A percentile compares a stretch with the other conserved stretches of the same genome.
Conservation (phyloP, 768 basidiomycete species). For the Sarcodon sp. region DNA sequence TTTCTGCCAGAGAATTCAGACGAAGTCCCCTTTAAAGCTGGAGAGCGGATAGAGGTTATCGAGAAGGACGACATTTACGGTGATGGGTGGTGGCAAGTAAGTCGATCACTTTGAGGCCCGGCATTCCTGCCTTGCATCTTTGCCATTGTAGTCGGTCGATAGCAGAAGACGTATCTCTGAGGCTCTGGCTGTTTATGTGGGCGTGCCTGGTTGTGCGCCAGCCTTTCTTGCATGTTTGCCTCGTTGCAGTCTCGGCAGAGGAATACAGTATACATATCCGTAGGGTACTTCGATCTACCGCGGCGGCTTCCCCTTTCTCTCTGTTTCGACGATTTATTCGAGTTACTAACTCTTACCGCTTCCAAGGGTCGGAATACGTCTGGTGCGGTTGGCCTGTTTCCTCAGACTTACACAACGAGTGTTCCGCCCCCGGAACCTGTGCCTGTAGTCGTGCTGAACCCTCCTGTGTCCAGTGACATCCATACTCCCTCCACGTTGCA, state of each 20-base stretch:
- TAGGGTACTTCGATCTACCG: too few relatives aligned
- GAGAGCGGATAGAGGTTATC: conserved; percentile 79
- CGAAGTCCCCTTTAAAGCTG: conserved; percentile 75
- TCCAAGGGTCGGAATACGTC: conserved; percentile 70
- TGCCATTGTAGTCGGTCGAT: background rate
- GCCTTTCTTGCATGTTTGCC: background rate
- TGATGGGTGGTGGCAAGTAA: conserved; percentile 94
- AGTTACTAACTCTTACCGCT: conserved; percentile 8
- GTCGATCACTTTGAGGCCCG: conserved; percentile 8
- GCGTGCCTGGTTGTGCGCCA: background rate
- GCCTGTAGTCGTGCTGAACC: conserved; percentile 11
- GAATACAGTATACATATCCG: too few relatives aligned
- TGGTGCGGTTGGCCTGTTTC: conserved; percentile 86
- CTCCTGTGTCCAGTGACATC: conserved; percentile 2
- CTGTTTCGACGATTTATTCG: background rate
- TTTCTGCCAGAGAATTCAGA: conserved; percentile 91
- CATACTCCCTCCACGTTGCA: conserved; percentile 18
- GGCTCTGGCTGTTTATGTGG: background rate
- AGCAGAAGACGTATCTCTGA: background rate
- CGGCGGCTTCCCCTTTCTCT: conserved; percentile 4
- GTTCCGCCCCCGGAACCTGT: conserved; percentile 25
- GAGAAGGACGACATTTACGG: conserved; percentile 89
- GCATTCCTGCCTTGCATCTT: background rate
- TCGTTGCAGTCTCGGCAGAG: too few relatives aligned
- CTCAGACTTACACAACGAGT: conserved; percentile 72